Percentiles rank a stretch among this genome's conserved stretches.
Conservation (phyloP, 441 rosid species). For the Adansonia rubrostipa region DNA sequence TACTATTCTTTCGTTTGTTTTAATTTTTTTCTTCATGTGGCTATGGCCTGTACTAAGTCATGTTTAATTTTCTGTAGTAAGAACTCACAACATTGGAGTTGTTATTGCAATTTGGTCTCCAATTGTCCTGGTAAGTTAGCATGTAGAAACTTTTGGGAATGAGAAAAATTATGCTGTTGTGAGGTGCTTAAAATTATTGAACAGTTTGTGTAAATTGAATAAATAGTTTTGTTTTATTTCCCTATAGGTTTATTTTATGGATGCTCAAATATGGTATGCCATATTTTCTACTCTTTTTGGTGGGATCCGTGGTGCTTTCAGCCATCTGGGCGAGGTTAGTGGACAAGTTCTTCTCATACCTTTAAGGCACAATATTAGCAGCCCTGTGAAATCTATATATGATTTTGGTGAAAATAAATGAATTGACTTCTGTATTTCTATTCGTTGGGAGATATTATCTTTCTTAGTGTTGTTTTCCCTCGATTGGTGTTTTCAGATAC, state of each 20-base stretch:
- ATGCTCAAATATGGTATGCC: slow-evolving; percentile 97
- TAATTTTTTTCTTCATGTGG: slow-evolving; percentile 12
- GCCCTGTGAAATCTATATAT: not conserved
- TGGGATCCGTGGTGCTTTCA: slow-evolving; percentile 94
- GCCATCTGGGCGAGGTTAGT: slow-evolving; percentile 97
- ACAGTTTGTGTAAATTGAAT: slow-evolving; percentile 6
- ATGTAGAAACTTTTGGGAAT: slow-evolving; percentile 16
- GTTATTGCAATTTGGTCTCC: slow-evolving; percentile 97
- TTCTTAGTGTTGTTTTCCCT: slow-evolving; percentile 1
- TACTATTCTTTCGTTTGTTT: slow-evolving; percentile 14
- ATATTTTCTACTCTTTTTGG: slow-evolving; percentile 93
- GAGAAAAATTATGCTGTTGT: slow-evolving; percentile 14
- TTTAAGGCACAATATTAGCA: not conserved
- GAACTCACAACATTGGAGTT: slow-evolving; percentile 78
- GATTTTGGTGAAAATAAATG: slow-evolving; percentile 15
- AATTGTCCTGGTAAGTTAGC: slow-evolving; percentile 73
- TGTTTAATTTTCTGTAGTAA: slow-evolving; percentile 58
- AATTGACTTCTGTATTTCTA: not conserved
- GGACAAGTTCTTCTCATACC: slow-evolving; percentile 19
- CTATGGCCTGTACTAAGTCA: slow-evolving; percentile 31
- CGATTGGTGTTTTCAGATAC: slow-evolving; percentile 57
- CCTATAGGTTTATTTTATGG: slow-evolving; percentile 89
- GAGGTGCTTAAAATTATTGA: slow-evolving; percentile 6
- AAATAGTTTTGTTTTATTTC: slow-evolving; percentile 30
- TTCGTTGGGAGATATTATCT: not conserved